phyloP scores from a whole-genome alignment of 495 filamentous ascomycete genomes.

The Podospora anserina region DNA sequence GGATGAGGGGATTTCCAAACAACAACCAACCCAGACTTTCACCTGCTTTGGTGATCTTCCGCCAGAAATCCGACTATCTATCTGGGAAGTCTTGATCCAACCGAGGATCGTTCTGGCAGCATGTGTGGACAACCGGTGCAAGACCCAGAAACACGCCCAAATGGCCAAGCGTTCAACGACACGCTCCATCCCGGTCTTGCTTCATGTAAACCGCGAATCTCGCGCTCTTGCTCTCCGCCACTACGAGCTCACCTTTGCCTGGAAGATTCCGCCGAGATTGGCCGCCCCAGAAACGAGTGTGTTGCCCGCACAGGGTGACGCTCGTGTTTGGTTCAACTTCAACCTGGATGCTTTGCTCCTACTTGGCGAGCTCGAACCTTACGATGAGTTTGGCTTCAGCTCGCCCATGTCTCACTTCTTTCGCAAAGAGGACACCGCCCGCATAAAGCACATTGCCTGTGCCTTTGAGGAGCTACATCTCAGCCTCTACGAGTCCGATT shows the following conservation, averaged over 20 bases:
- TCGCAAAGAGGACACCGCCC: constrained; percentile 32
- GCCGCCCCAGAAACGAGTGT: constrained; percentile 20
- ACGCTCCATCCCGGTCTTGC: constrained; percentile 36
- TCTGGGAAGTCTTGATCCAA: constrained; percentile 43
- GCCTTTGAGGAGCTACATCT: constrained; percentile 36
- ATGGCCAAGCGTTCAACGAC: constrained; percentile 19
- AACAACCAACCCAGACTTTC: constrained; percentile 27
- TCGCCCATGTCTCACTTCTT: constrained; percentile 44
- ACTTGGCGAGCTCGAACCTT: constrained; percentile 42
- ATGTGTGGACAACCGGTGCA: constrained; percentile 30
- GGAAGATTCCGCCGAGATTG: constrained; percentile 36
- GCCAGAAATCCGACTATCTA: constrained; percentile 45
- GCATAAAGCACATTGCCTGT: constrained; percentile 35
- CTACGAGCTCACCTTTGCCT: constrained; percentile 44
- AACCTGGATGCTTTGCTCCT: constrained; percentile 38
- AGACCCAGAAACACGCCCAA: constrained; percentile 16
- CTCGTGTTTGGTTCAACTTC: constrained; percentile 42
- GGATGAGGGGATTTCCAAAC: constrained; percentile 11
- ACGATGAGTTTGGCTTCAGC: constrained; percentile 41
- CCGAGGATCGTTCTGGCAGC: constrained; percentile 38
- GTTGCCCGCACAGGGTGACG: constrained; percentile 20
- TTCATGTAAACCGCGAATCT: constrained; percentile 41
- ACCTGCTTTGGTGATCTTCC: constrained; percentile 40
- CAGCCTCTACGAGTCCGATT: constrained; percentile 31
- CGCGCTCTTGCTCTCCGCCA: constrained; percentile 40